These are phyloP conservation scores for Breviolum minutum DNA, from an alignment of 73 alveolate species.

Conservation along the genomic window DNA sequence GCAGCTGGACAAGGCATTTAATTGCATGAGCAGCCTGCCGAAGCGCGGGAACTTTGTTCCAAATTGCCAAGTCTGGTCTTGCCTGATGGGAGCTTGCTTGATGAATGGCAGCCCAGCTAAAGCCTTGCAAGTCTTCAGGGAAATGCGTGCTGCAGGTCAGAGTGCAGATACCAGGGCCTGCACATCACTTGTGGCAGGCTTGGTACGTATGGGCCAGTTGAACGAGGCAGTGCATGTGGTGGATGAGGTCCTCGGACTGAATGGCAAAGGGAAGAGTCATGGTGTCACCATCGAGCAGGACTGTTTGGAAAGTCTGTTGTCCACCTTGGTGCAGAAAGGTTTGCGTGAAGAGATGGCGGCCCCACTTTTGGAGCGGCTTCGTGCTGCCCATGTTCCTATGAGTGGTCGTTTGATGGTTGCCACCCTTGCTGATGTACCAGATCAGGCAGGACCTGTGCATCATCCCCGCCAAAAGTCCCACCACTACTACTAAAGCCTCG, in stretches of 20 bases:
- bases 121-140: slow-evolving; percentile 83
- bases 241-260: slow-evolving; percentile 76
- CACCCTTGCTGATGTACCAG: slow-evolving; percentile 44
- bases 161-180: slow-evolving; percentile 92
- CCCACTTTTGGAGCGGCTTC: slow-evolving; percentile 86
- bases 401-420: slow-evolving; percentile 72
- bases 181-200: slow-evolving; percentile 79
- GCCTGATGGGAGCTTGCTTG: slow-evolving; percentile 92
- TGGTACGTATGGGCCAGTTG: slow-evolving; percentile 94
- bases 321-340: slow-evolving; percentile 90
- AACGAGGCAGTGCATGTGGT: slow-evolving; percentile 87
- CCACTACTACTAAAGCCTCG: neutral
- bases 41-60: slow-evolving; percentile 91
- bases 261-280: slow-evolving; percentile 9
- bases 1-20: slow-evolving; percentile 88
- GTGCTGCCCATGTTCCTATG: slow-evolving; percentile 79
- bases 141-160: slow-evolving; percentile 89
- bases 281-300: slow-evolving; percentile 87
- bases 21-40: slow-evolving; percentile 64
- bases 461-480: slow-evolving; percentile 15
- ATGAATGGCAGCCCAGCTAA: slow-evolving; percentile 88
- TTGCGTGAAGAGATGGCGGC: slow-evolving; percentile 65
- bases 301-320: slow-evolving; percentile 78
- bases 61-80: slow-evolving; percentile 92
- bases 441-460: slow-evolving; percentile 19